Percentiles rank a stretch among this genome's conserved stretches.
These are phyloP conservation scores for Castanea sativa DNA, from an alignment of 306 rosid species.

Conservation along the genomic window DNA sequence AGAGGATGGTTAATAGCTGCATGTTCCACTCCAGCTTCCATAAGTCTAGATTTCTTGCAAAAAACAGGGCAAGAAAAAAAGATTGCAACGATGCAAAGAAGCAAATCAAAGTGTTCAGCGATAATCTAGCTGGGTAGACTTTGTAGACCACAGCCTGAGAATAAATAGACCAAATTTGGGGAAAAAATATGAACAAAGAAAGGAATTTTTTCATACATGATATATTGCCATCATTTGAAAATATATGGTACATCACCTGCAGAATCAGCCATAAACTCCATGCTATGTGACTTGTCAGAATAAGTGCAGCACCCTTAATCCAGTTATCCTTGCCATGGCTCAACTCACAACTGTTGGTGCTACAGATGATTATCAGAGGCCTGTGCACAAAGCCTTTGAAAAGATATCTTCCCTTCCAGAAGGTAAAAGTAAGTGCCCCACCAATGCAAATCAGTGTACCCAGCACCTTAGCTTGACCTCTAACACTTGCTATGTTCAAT, in stretches of 20 bases:
- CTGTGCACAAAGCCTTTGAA: conserved; percentile 13
- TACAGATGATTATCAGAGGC: conserved; percentile 21
- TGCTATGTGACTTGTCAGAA: conserved; percentile 23
- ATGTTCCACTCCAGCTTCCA: conserved; percentile 38
- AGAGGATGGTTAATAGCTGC: conserved; percentile 35
- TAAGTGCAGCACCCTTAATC: conserved; percentile 42
- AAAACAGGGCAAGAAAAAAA: conserved; percentile 26
- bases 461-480: conserved; percentile 37
- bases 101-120: conserved; percentile 28
- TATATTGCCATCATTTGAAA: too few relatives aligned
- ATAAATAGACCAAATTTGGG: not conserved
- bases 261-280: conserved; percentile 42
- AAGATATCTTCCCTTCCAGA: conserved; percentile 36
- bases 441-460: conserved; percentile 36
- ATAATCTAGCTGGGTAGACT: conserved; percentile 29
- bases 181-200: not conserved
- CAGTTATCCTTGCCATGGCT: conserved; percentile 20
- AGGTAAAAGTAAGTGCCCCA: conserved; percentile 37
- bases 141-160: conserved; percentile 28
- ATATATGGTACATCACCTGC: conserved; percentile 25
- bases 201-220: not conserved
- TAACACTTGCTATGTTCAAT: conserved; percentile 26
- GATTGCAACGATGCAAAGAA: conserved; percentile 38
- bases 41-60: conserved; percentile 19
- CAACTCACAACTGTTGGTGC: not conserved